phyloP scores from a whole-genome alignment of 148 eudicot species.

The Talinum fruticosum region DNA sequence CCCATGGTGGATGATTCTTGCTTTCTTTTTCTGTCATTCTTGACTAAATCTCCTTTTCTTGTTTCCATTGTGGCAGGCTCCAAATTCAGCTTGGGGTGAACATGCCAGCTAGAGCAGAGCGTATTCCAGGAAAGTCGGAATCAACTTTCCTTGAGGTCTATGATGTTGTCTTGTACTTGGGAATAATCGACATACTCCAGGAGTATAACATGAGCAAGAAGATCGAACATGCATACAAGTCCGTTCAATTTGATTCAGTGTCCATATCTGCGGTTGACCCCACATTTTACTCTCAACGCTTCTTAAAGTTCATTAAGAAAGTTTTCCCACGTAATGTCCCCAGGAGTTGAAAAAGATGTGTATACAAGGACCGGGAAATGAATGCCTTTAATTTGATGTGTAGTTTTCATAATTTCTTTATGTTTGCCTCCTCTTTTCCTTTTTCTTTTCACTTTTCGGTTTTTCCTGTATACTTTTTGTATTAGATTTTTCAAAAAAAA shows the following conservation, averaged over 20 bases:
- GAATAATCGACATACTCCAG: conserved; percentile 92
- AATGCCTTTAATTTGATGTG: too few relatives aligned
- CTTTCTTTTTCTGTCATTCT: neutral
- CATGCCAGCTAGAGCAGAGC: conserved; percentile 98
- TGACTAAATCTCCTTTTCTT: neutral
- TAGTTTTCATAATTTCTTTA: too few relatives aligned
- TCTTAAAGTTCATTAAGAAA: conserved; percentile 71
- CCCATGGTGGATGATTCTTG: neutral
- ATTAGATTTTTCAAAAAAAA: too few relatives aligned
- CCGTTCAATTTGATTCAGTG: conserved; percentile 82
- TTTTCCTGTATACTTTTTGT: too few relatives aligned
- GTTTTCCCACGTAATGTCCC: conserved; percentile 65
- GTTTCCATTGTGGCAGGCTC: conserved; percentile 41
- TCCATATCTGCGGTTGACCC: conserved; percentile 96
- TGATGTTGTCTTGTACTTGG: conserved; percentile 87
- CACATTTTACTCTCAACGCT: conserved; percentile 73
- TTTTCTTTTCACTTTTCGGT: too few relatives aligned
- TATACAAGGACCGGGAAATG: too few relatives aligned
- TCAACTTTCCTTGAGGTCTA: conserved; percentile 62
- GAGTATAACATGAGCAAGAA: conserved; percentile 81
- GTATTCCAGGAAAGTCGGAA: conserved; percentile 39
- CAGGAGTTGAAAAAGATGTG: conserved; percentile 24
- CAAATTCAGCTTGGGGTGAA: conserved; percentile 98
- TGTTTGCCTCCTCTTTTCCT: too few relatives aligned
- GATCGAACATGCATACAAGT: conserved; percentile 90